Evolutionary conservation across 306 rosid species (phyloP).

Genomic region (Prunus salicina): DNA sequence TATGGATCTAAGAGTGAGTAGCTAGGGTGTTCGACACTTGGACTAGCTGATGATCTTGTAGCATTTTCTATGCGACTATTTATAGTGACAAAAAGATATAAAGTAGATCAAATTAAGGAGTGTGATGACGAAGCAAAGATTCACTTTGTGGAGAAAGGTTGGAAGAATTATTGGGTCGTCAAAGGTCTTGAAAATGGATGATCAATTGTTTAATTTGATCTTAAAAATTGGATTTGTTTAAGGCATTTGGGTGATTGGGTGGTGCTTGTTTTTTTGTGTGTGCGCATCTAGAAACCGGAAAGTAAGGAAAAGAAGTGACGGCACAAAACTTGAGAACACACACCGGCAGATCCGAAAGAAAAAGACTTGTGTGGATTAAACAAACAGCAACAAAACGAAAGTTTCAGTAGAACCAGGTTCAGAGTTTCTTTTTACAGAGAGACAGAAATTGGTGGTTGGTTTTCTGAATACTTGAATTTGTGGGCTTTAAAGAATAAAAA

Average conservation of each 20-base stretch:
- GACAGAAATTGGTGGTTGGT: background rate
- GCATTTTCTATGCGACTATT: background rate
- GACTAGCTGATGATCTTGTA: background rate
- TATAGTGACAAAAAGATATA: conserved; percentile 3
- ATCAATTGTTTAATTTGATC: background rate
- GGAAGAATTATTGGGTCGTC: conserved; percentile 15
- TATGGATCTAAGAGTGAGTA: background rate
- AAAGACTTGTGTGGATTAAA: conserved; percentile 4
- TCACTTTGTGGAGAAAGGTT: conserved; percentile 2
- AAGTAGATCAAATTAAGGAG: background rate
- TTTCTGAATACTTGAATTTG: background rate
- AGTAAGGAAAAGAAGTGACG: conserved; percentile 8
- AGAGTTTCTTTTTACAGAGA: no score
- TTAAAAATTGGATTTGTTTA: background rate
- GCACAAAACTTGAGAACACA: background rate
- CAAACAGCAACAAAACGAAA: background rate
- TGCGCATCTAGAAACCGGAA: conserved; percentile 15
- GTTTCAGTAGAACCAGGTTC: background rate
- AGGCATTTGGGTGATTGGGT: background rate
- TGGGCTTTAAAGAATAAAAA: background rate
- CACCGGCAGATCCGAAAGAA: conserved; percentile 5
- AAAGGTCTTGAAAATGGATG: background rate
- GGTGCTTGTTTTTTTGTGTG: background rate
- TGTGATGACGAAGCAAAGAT: conserved; percentile 15
- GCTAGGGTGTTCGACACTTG: background rate